Evolutionary conservation across 148 eudicot genomes (phyloP), one percentile per base, ranked within the genome.

Genomic region (Arctostaphylos glauca): DNA sequence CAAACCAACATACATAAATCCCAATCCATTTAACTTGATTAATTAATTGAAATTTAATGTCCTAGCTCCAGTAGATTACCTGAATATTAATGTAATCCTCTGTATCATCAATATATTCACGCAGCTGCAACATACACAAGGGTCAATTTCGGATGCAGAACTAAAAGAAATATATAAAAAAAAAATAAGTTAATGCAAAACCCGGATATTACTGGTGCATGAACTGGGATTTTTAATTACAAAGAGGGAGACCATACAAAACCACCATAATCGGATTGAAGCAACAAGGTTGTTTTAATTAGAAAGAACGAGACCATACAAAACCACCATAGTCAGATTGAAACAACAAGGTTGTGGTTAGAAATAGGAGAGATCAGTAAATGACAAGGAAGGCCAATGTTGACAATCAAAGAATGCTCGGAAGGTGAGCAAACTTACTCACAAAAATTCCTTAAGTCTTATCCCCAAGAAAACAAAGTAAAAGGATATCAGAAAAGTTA

Each of bases 81-180:
- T 92, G 95, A 81, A 92, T 92, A 83, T 92, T 92, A 53, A 92
- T 92, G 89, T 92, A 92, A 87, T 92, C 95, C 80, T 92, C 95
- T n/a, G 95, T 92, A 67, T 92, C 95, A 79, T 92, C 93, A 58
- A 92, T 90, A 82, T 89, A 92, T 86, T 92, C 95, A 52, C 95
- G 93, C 76, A 92, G 90, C 95, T 92, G 93, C 90, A 90, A 82
- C 83, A 81, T 18, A 41, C 4, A 12, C 67, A 41, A 8, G 25
- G 10, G 19, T 58, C 47, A 47, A 52, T 19, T 73, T 72, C 25
- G 0, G 23, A 38, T 68, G 43, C 4, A 3, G 56, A 38, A 79
- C 60, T 1, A 43, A 55, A 3, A 6, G 80, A 3, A 60, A 43
- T 5, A 46, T 12, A 53, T 31, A 9, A 23, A 6, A 53, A 12